Percentiles rank a stretch among this genome's conserved stretches.
Evolutionary conservation across 352 stramenopile species (phyloP).

Genomic region (Globisporangium iwayamae): DNA sequence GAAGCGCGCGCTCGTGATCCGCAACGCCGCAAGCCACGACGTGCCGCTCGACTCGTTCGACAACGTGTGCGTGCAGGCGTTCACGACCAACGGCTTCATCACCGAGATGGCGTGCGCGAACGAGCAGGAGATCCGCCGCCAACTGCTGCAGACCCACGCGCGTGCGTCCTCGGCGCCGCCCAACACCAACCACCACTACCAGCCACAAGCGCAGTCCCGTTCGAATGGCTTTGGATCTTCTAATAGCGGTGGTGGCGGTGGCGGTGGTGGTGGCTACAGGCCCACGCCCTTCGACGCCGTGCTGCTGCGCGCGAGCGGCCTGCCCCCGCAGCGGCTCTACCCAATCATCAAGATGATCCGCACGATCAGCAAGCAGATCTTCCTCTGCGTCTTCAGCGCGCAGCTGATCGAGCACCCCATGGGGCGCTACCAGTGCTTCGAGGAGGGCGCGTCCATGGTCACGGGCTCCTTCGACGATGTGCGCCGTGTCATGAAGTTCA

Average conservation of each 20-base stretch:
- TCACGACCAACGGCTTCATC: constrained; percentile 64
- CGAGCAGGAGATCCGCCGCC: constrained; percentile 49
- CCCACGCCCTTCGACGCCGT: constrained; percentile 57
- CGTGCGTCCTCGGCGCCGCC: constrained; percentile 20
- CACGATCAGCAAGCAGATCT: constrained; percentile 78
- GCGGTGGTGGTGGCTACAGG: neutral
- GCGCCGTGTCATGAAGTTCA: constrained; percentile 61
- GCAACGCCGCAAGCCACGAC: constrained; percentile 68
- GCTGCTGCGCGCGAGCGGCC: constrained; percentile 55
- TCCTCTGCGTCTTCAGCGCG: constrained; percentile 81
- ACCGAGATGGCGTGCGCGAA: constrained; percentile 64
- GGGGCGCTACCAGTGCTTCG: constrained; percentile 73
- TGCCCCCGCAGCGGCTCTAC: constrained; percentile 47
- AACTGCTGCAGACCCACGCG: constrained; percentile 55
- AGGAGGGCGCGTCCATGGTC: constrained; percentile 79
- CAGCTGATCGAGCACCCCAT: constrained; percentile 68
- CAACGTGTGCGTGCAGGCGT: constrained; percentile 71
- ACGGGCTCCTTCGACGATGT: constrained; percentile 66
- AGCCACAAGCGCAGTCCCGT: constrained; percentile 17
- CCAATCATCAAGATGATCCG: constrained; percentile 56
- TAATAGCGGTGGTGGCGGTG: neutral
- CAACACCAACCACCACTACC: constrained; percentile 19
- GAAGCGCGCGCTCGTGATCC: constrained; percentile 79
- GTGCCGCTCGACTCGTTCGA: constrained; percentile 71
- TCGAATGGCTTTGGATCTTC: neutral